phyloP scores from a whole-genome alignment of 495 filamentous ascomycete species.

The Umbilicaria muhlenbergii region DNA sequence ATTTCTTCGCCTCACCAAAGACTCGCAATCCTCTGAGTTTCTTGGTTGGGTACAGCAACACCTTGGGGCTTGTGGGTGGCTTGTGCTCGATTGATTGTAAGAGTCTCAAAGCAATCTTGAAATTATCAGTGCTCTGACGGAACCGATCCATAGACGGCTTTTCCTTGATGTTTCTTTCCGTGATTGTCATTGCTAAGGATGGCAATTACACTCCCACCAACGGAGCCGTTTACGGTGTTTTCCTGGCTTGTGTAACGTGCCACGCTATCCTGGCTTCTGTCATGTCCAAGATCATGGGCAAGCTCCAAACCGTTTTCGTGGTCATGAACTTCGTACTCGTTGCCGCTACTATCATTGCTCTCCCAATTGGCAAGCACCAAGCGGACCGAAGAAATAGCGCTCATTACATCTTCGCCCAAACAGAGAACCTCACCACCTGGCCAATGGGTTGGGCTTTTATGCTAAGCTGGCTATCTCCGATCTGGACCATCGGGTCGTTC shows the following conservation, averaged over 20 bases:
- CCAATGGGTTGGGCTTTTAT: slow-evolving; percentile 48
- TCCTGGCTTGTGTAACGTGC: slow-evolving; percentile 37
- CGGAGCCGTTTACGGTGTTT: slow-evolving; percentile 46
- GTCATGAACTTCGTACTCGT: slow-evolving; percentile 48
- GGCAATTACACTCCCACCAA: slow-evolving; percentile 45
- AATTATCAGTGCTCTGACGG: neutral
- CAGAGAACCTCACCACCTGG: slow-evolving; percentile 43
- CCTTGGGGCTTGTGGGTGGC: slow-evolving; percentile 47
- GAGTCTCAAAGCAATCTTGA: slow-evolving; percentile 1
- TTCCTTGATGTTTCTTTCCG: slow-evolving; percentile 34
- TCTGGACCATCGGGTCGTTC: slow-evolving; percentile 48
- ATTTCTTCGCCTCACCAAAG: slow-evolving; percentile 44
- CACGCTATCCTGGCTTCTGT: slow-evolving; percentile 44
- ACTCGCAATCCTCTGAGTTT: slow-evolving; percentile 50
- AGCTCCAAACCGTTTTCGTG: slow-evolving; percentile 48
- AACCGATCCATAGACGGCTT: slow-evolving; percentile 25
- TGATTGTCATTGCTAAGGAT: slow-evolving; percentile 46
- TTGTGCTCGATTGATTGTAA: slow-evolving; percentile 44
- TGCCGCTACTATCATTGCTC: slow-evolving; percentile 45
- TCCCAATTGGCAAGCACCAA: slow-evolving; percentile 37
- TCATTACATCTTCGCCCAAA: slow-evolving; percentile 30
- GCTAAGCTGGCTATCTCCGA: slow-evolving; percentile 46
- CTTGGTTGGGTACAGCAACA: slow-evolving; percentile 59
- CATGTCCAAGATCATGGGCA: slow-evolving; percentile 44
- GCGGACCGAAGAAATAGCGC: slow-evolving; percentile 24